Evolutionary conservation across 2,329 filamentous ascomycete species (phyloP), one percentile per base, ranked within the genome.

Genomic region (Didymella segeticola): DNA sequence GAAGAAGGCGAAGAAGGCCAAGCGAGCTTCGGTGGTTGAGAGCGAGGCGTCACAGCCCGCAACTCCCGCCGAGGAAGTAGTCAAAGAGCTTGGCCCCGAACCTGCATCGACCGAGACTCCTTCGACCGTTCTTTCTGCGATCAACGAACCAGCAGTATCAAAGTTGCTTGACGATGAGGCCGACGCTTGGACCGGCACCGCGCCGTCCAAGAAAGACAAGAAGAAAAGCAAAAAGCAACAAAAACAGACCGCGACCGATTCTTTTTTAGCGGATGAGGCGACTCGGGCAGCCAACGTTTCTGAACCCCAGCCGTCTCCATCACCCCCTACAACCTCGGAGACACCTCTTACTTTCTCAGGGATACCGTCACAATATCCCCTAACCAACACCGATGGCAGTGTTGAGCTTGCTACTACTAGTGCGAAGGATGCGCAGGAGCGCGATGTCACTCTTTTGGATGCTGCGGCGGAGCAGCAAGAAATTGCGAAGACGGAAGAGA

Each of bases 241-340:
- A 43, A 61, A 58, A 23, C 43, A 56, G 42, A 60, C 47, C 42
- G 52, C 52, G 30, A 60, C 27, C 20, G 65, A 56, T 62, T 53
- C 67, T 68, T 67, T 68, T 68, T 68, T 68, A 69, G 67, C 64
- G 57, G 53, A 61, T 65, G 67, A 69, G 67, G 62, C 66, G 67
- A 56, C 65, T 67, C 64, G 66, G 64, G 63, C 58, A 67, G 63
- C 62, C 64, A 68, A 66, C 38, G 61, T 63, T 60, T 66, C 65
- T 66, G 63, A 68, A 60, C 63, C 65, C 66, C 65, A 65, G 65
- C 48, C 65, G 65, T 68, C 65, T 68, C 65, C 62, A 53, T 54
- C 58, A 56, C 59, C 52, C 43, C 60, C 63, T 64, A 60, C 42
- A 66, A 62, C 60, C 66, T 68, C 65, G 62, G 65, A 66, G 60